Evolutionary conservation across 225 moss, liverwort and hornwort species (phyloP).

Genomic region (Straminergon stramineum): DNA sequence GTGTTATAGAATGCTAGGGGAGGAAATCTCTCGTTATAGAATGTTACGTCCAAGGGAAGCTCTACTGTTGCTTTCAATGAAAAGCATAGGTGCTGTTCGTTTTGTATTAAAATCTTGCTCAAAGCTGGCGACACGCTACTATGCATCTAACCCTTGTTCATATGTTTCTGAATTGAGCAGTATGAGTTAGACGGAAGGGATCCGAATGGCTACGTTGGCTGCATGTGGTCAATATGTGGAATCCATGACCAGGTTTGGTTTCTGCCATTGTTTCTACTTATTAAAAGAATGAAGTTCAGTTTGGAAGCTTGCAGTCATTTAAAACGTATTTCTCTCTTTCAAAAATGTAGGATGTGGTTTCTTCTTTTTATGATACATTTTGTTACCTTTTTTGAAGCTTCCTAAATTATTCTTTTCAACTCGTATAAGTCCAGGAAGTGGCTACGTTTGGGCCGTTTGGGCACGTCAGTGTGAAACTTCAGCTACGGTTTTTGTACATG

Average conservation of each 20-base stretch:
- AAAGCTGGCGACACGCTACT: background rate
- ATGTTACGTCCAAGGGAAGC: background rate
- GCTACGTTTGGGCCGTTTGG: no score
- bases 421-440: background rate
- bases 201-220: slow-evolving; percentile 96
- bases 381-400: background rate
- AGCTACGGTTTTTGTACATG: background rate
- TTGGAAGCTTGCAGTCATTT: background rate
- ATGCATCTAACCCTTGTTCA: background rate
- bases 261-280: background rate
- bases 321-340: background rate
- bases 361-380: background rate
- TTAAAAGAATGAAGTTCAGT: background rate
- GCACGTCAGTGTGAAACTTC: background rate
- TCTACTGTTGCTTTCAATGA: background rate
- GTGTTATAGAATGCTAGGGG: background rate
- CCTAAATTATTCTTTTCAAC: background rate
- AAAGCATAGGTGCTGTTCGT: background rate
- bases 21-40: background rate
- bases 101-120: background rate
- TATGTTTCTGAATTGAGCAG: slow-evolving; percentile 34
- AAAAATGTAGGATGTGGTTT: background rate
- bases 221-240: slow-evolving; percentile 99
- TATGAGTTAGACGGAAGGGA: slow-evolving; percentile 96
- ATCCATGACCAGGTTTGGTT: slow-evolving; percentile 87